These are phyloP conservation scores for Ceratobasidium sp. DNA, from an alignment of 1,284 basidiomycete genomes.

Conservation along the genomic window DNA sequence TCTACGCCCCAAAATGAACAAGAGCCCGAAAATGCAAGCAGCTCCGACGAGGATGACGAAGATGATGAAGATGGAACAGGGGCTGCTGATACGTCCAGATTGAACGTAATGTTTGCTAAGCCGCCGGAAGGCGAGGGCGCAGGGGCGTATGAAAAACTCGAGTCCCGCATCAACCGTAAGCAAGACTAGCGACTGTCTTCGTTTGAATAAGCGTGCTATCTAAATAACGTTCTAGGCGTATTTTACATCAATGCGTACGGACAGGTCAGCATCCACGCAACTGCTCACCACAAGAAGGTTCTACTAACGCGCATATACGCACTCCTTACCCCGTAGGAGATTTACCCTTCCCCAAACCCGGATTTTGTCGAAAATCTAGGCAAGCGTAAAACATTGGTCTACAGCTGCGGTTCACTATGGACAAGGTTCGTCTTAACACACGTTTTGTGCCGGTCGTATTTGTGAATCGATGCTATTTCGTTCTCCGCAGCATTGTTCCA, in stretches of 20 bases:
- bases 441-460: background rate
- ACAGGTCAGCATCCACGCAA: constrained; percentile 52
- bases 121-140: constrained; percentile 55
- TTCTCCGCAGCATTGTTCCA: constrained; percentile 74
- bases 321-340: constrained; percentile 60
- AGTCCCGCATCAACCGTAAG: constrained; percentile 72
- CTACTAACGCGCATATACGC: constrained; percentile 12
- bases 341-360: constrained; percentile 86
- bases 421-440: constrained; percentile 66
- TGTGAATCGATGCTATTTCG: constrained; percentile 1
- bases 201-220: background rate
- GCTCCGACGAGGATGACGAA: constrained; percentile 49
- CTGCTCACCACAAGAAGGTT: too few relatives aligned
- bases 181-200: constrained; percentile 37
- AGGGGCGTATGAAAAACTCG: constrained; percentile 62
- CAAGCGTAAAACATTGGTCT: constrained; percentile 77
- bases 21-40: constrained; percentile 37
- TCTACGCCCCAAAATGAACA: constrained; percentile 37
- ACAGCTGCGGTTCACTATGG: constrained; percentile 93
- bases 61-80: constrained; percentile 58
- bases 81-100: constrained; percentile 46
- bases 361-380: constrained; percentile 75
- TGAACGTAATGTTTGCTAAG: constrained; percentile 75
- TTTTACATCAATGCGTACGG: constrained; percentile 96
- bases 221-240: constrained; percentile 59